These are phyloP conservation scores for Lactuca saligna DNA, from an alignment of 129 eudicot species.

Conservation along the genomic window DNA sequence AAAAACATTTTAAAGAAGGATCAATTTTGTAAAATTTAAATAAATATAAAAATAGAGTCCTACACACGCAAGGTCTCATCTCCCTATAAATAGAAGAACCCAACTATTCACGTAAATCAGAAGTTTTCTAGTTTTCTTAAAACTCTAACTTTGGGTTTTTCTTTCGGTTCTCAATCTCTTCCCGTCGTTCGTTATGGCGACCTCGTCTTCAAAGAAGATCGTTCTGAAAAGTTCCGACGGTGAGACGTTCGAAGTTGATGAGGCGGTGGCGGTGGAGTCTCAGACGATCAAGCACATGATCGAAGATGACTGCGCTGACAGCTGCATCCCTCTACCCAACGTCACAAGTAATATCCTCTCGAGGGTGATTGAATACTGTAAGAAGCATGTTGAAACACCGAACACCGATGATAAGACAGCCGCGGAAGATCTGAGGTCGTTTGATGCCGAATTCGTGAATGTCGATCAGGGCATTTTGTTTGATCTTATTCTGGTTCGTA, in stretches of 20 bases:
- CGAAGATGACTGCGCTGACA: slow-evolving; percentile 56
- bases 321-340: slow-evolving; percentile 58
- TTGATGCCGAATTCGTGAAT: slow-evolving; percentile 57
- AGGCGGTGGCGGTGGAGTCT: slow-evolving; percentile 58
- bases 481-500: slow-evolving; percentile 62
- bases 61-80: not conserved
- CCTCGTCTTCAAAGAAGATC: slow-evolving; percentile 43
- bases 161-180: slow-evolving; percentile 6
- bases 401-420: no score
- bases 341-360: slow-evolving; percentile 62
- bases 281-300: slow-evolving; percentile 68
- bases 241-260: slow-evolving; percentile 61
- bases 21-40: not conserved
- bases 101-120: not conserved
- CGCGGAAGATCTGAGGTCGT: slow-evolving; percentile 45
- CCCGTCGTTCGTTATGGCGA: slow-evolving; percentile 20
- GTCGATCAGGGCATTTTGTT: slow-evolving; percentile 59
- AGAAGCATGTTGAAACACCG: slow-evolving; percentile 46
- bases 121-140: not conserved
- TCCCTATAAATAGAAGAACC: slow-evolving; percentile 5
- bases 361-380: slow-evolving; percentile 79
- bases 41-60: not conserved
- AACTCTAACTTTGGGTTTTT: slow-evolving; percentile 10
- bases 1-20: not conserved
- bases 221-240: slow-evolving; percentile 56